phyloP scores from a whole-genome alignment of 495 filamentous ascomycete genomes.

The Daldinia concentrica region DNA sequence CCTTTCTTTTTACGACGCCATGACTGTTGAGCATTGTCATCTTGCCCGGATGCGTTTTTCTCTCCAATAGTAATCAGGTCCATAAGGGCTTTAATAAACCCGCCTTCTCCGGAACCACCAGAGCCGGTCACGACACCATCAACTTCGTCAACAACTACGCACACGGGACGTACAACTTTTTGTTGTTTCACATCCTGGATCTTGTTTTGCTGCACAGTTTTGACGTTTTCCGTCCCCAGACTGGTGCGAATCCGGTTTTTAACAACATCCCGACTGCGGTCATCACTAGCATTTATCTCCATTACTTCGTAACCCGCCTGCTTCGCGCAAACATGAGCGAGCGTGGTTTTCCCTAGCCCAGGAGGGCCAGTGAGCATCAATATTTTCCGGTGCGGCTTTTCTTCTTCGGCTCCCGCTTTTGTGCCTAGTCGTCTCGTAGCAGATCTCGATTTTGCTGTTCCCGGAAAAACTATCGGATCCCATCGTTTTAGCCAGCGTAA shows the following conservation, averaged over 20 bases:
- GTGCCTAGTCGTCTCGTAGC: conserved; percentile 44
- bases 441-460: conserved; percentile 65
- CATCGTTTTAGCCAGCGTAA: conserved; percentile 92
- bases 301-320: conserved; percentile 96
- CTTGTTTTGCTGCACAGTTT: conserved; percentile 74
- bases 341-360: conserved; percentile 92
- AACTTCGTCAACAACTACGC: conserved; percentile 94
- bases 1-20: conserved; percentile 68
- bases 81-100: conserved; percentile 93
- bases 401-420: conserved; percentile 63
- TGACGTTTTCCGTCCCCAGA: conserved; percentile 90
- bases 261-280: conserved; percentile 79
- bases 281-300: conserved; percentile 88
- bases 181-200: conserved; percentile 65
- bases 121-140: conserved; percentile 89
- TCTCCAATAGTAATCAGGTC: conserved; percentile 87
- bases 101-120: conserved; percentile 74
- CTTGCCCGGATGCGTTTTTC: conserved; percentile 70
- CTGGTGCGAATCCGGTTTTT: conserved; percentile 88
- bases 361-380: conserved; percentile 89
- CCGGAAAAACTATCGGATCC: conserved; percentile 92
- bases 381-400: conserved; percentile 81
- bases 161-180: conserved; percentile 85
- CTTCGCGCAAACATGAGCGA: conserved; percentile 93
- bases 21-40: conserved; percentile 44